Evolutionary conservation across 257 asterid species (phyloP).

Genomic region (Fraxinus quadrangulata): DNA sequence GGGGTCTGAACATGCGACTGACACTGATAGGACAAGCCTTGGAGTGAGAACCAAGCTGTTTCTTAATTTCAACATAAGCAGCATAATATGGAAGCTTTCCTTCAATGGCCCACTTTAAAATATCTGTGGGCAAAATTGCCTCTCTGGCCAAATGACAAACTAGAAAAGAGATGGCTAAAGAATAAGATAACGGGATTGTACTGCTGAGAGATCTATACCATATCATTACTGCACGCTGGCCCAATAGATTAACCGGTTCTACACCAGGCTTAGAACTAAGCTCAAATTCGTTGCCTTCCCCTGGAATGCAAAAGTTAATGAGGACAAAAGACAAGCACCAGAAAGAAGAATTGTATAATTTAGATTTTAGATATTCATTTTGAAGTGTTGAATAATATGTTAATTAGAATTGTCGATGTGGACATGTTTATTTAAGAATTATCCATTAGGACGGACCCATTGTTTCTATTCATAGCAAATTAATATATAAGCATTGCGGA

Average conservation of each 20-base stretch:
- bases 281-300: constrained; percentile 45
- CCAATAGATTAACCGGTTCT: constrained; percentile 65
- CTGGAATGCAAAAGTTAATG: constrained; percentile 32
- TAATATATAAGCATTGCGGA: background rate
- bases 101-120: constrained; percentile 71
- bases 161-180: constrained; percentile 69
- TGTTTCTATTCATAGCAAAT: background rate
- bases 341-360: background rate
- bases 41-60: constrained; percentile 57
- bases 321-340: constrained; percentile 5
- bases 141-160: constrained; percentile 79
- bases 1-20: constrained; percentile 71
- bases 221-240: constrained; percentile 55
- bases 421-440: background rate
- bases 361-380: background rate
- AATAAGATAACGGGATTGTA: constrained; percentile 51
- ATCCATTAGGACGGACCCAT: background rate
- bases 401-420: background rate
- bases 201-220: constrained; percentile 63
- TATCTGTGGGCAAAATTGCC: constrained; percentile 65
- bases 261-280: constrained; percentile 29
- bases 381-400: background rate
- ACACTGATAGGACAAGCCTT: constrained; percentile 59
- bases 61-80: constrained; percentile 58
- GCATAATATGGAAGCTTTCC: constrained; percentile 85